Percentiles rank a stretch among this genome's conserved stretches.
phyloP scores from a whole-genome alignment of 495 filamentous ascomycete genomes.

The Lichenothelia convexa region DNA sequence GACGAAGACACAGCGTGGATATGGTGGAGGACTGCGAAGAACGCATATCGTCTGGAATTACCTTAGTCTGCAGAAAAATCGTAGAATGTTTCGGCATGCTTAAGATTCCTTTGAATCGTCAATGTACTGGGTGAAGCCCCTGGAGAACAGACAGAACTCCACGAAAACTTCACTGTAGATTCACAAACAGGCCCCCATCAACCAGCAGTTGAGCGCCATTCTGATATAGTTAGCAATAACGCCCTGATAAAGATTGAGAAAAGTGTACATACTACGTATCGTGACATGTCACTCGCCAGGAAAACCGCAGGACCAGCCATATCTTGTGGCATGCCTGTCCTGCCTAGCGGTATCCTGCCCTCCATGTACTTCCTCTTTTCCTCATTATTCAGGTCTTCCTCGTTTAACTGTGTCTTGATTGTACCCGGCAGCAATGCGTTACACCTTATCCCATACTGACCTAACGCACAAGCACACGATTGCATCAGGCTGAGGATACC shows the following conservation, averaged over 20 bases:
- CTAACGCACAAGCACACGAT: slow-evolving; percentile 59
- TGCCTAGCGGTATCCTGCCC: slow-evolving; percentile 60
- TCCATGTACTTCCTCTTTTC: slow-evolving; percentile 72
- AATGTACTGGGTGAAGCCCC: no score
- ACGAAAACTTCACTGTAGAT: slow-evolving; percentile 44
- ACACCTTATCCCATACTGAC: slow-evolving; percentile 57
- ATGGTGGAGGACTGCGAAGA: slow-evolving; percentile 47
- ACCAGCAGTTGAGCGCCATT: slow-evolving; percentile 73
- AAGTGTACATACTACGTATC: slow-evolving; percentile 18
- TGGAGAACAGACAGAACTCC: no score
- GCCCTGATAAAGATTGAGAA: background rate
- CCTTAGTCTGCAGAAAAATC: no score
- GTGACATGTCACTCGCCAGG: slow-evolving; percentile 45
- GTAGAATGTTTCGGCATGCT: no score
- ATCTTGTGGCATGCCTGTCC: slow-evolving; percentile 49
- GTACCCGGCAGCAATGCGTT: slow-evolving; percentile 80
- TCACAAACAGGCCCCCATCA: slow-evolving; percentile 63
- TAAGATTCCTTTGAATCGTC: no score
- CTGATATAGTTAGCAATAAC: slow-evolving; percentile 15
- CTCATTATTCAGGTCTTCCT: slow-evolving; percentile 52
- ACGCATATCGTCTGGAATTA: slow-evolving; percentile 16
- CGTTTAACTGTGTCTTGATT: slow-evolving; percentile 71
- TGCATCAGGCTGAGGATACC: slow-evolving; percentile 75
- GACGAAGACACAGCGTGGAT: slow-evolving; percentile 40
- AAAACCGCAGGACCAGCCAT: slow-evolving; percentile 74